Percentiles rank a stretch among this genome's conserved stretches.
Conservation (phyloP, 108 stramenopile species). For the Seminavis robusta region DNA sequence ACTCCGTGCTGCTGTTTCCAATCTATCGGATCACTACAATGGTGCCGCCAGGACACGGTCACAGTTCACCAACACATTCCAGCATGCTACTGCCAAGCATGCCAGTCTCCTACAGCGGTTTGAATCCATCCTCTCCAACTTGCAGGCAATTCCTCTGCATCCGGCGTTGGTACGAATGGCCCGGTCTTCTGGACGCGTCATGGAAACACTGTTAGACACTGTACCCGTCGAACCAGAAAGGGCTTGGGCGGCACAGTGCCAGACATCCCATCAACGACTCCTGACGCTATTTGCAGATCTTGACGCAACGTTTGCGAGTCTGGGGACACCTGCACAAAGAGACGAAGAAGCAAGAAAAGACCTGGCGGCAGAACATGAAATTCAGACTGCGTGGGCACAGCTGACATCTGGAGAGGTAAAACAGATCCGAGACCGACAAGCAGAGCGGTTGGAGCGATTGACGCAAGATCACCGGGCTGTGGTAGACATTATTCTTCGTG, state of each 20-base stretch:
- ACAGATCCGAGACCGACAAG: conserved; percentile 53
- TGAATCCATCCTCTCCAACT: conserved; percentile 49
- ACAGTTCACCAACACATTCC: conserved; percentile 61
- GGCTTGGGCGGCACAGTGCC: conserved; percentile 73
- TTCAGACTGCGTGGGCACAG: conserved; percentile 49
- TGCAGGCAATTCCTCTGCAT: conserved; percentile 57
- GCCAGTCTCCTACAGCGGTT: conserved; percentile 51
- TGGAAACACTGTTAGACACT: conserved; percentile 77
- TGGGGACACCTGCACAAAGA: conserved; percentile 56
- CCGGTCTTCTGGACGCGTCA: conserved; percentile 67
- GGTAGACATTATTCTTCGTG: conserved; percentile 58
- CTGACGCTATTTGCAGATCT: conserved; percentile 52
- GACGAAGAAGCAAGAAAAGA: conserved; percentile 61
- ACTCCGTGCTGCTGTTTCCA: conserved; percentile 79
- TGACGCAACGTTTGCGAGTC: conserved; percentile 49
- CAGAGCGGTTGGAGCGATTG: conserved; percentile 48
- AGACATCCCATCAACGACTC: conserved; percentile 64
- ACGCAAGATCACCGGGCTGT: conserved; percentile 66
- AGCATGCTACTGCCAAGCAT: conserved; percentile 44
- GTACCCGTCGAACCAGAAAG: conserved; percentile 83
- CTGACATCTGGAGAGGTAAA: conserved; percentile 51
- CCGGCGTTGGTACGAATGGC: conserved; percentile 65
- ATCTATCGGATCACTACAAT: conserved; percentile 77
- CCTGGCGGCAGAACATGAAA: conserved; percentile 53
- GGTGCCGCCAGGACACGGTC: conserved; percentile 58